Base-by-base conservation (phyloP, 495 filamentous ascomycete species). In the Hypomontagnella monticulosa region DNA sequence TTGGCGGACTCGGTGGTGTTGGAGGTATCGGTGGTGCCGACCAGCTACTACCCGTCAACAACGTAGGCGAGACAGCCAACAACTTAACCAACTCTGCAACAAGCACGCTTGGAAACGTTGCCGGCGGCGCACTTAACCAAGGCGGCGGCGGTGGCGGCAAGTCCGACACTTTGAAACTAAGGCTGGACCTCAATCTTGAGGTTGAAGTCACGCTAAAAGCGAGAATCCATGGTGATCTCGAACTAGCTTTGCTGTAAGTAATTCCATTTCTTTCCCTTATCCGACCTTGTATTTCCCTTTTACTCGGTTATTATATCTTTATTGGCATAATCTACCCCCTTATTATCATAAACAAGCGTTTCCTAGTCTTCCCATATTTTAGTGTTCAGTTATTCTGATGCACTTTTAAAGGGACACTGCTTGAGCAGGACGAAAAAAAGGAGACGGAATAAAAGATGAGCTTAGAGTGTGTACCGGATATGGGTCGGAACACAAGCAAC, bases 171-270 rank as follows among this genome's bases (percentile, higher is more conserved):
- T 73, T 97, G 55, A 77, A 88, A 57, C 71, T 97, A 71, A 79
- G 93, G 52, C 76, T 97, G 56, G 92, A 96, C 71, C 75, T 96
- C 47, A 96, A 96, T 74, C 78, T 97, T 50, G 93, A 97, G 71
- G 86, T 96, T 68, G 90, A 96, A 81, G 88, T 97, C 40, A 89
- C 93, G 58, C 83, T 97, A 30, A 96, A 96, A 84, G 93, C 93
- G 18, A 93, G 91, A 81, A 94, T 97, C 76, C 90, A 94, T 69
- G 92, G 93, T 76, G 93, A 96, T 82, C 79, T 96, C 62, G 91
- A 90, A 34, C 73, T 97, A 61, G 90, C 89, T 57, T 83, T 97
- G 70, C 83, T 97, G 92, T 94, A 80, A 82, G 90, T 78, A 18
- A 15, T 15, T 19, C 33, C 48, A 12, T 51, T 49, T 40, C 41